phyloP scores from a whole-genome alignment of 495 filamentous ascomycete genomes.

The Tuber umbilicatum region DNA sequence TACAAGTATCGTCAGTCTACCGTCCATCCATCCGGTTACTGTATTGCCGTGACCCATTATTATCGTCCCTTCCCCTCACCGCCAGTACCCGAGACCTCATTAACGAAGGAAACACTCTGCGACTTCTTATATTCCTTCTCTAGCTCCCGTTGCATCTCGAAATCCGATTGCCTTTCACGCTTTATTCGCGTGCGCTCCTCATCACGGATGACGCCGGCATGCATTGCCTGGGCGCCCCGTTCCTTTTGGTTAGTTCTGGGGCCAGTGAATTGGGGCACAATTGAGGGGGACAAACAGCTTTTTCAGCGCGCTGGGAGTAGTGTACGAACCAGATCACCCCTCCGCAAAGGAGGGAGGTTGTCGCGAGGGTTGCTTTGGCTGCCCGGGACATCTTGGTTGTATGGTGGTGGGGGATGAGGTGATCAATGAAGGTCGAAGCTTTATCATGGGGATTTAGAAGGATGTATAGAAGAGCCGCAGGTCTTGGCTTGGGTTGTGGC shows the following conservation, averaged over 20 bases:
- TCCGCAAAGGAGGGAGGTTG: slow-evolving; percentile 67
- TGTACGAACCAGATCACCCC: slow-evolving; percentile 82
- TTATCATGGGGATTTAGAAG: background rate
- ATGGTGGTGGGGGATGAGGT: slow-evolving; percentile 4
- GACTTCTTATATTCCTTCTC: slow-evolving; percentile 87
- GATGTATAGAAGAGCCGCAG: too few species aligned
- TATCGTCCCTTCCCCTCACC: slow-evolving; percentile 12
- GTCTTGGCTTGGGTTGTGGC: too few species aligned
- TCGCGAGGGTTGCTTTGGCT: slow-evolving; percentile 74
- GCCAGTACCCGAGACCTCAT: background rate
- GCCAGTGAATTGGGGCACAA: background rate
- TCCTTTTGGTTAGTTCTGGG: slow-evolving; percentile 16
- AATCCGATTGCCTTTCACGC: slow-evolving; percentile 80
- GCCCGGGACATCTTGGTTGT: slow-evolving; percentile 69
- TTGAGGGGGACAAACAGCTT: slow-evolving; percentile 55
- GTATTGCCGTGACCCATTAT: background rate
- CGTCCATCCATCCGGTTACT: background rate
- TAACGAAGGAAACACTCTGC: slow-evolving; percentile 55
- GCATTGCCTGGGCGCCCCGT: slow-evolving; percentile 67
- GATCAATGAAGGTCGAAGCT: background rate
- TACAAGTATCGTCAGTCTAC: background rate
- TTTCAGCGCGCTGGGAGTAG: slow-evolving; percentile 76
- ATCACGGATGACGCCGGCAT: slow-evolving; percentile 86
- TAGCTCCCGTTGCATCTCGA: slow-evolving; percentile 77
- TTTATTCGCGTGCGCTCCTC: slow-evolving; percentile 90